phyloP scores from a whole-genome alignment of 495 filamentous ascomycete species.

The Hypoxylon cercidicola region DNA sequence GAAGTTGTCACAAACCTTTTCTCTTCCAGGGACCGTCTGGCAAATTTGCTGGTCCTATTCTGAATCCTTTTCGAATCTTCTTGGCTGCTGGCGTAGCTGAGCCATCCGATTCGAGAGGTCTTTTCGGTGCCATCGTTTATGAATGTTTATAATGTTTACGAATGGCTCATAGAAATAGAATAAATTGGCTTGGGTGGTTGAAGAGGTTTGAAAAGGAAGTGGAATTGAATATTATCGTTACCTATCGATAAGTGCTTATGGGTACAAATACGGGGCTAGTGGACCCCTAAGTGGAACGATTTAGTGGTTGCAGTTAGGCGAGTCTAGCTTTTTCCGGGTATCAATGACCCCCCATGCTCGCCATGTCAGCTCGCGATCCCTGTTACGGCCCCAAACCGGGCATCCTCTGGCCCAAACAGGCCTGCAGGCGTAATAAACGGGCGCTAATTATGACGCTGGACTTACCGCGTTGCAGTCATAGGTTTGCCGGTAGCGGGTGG shows the following conservation, averaged over 20 bases:
- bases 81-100: constrained; percentile 50
- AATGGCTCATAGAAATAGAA: neutral
- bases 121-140: constrained; percentile 70
- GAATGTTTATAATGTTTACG: constrained; percentile 23
- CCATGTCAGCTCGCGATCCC: constrained; percentile 3
- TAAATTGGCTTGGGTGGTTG: neutral
- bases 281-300: neutral
- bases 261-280: neutral
- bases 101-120: constrained; percentile 62
- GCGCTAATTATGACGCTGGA: constrained; percentile 41
- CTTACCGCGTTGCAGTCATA: constrained; percentile 29
- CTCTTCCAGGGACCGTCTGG: constrained; percentile 92
- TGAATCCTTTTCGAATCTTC: constrained; percentile 65
- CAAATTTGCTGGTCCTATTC: constrained; percentile 89
- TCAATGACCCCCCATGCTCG: constrained; percentile 14
- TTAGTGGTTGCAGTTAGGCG: neutral
- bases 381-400: constrained; percentile 30
- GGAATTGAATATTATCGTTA: neutral
- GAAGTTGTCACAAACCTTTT: constrained; percentile 68
- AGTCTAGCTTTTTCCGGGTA: constrained; percentile 21
- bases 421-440: constrained; percentile 10
- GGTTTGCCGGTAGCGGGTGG: neutral
- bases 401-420: constrained; percentile 22
- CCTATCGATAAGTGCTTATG: constrained; percentile 20
- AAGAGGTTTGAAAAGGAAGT: neutral